Conservation (phyloP, 169 alveolate genomes). For the Plasmodium blacklocki region DNA sequence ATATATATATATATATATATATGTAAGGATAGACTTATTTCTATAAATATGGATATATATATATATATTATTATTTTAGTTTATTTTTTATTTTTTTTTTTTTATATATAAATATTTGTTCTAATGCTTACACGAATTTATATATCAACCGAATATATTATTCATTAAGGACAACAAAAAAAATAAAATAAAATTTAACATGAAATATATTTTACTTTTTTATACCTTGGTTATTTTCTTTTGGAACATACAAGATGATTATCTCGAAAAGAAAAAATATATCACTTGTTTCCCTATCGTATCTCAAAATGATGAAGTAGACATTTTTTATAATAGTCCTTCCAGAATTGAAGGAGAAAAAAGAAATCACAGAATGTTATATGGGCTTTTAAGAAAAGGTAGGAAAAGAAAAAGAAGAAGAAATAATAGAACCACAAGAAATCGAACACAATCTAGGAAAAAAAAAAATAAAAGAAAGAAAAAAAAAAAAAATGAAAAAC, state of each 20-base stretch:
- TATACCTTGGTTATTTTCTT: neutral
- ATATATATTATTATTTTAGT: neutral
- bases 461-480: neutral
- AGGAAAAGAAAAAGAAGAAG: neutral
- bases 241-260: neutral
- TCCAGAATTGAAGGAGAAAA: neutral
- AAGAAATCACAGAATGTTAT: conserved; percentile 1
- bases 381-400: conserved; percentile 13
- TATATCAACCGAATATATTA: neutral
- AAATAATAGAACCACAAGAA: neutral
- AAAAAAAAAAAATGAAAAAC: neutral
- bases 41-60: neutral
- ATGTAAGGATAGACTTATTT: neutral
- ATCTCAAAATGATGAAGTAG: neutral
- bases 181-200: neutral
- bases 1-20: neutral
- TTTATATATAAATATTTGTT: neutral
- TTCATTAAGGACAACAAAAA: too few relatives aligned
- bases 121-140: neutral
- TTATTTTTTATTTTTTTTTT: too few relatives aligned
- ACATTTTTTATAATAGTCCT: neutral
- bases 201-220: conserved; percentile 19
- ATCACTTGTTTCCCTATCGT: neutral
- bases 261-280: neutral
- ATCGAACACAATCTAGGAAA: neutral